These are phyloP conservation scores for Cicer pinnatifidum DNA, from an alignment of 306 rosid species.

Conservation along the genomic window DNA sequence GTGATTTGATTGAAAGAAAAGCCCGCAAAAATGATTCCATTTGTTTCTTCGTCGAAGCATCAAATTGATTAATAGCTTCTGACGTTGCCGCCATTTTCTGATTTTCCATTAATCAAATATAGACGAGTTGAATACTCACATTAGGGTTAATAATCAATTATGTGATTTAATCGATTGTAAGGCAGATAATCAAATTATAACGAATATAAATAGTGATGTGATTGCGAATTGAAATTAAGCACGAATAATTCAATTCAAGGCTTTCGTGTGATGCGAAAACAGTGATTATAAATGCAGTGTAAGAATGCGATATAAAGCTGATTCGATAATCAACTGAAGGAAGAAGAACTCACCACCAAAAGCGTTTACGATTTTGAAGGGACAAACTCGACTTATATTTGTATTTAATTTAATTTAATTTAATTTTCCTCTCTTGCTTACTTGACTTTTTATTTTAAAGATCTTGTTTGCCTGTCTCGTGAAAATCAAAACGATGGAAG, in stretches of 20 bases:
- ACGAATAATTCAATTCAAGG: not conserved
- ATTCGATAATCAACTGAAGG: not conserved
- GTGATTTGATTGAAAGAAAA: constrained; percentile 26
- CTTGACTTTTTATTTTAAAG: too few relatives aligned
- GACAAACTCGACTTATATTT: not conserved
- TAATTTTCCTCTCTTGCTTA: too few relatives aligned
- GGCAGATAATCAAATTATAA: not conserved
- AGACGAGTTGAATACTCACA: not conserved
- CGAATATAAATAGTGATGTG: not conserved
- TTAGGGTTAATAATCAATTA: not conserved
- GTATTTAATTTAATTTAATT: too few relatives aligned
- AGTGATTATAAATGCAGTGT: not conserved
- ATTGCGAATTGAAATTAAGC: not conserved
- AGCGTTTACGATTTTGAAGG: not conserved
- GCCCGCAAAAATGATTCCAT: constrained; percentile 45
- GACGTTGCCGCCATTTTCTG: constrained; percentile 40
- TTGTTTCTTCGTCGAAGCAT: constrained; percentile 53
- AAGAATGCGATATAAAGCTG: not conserved
- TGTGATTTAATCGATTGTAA: not conserved
- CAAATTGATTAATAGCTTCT: constrained; percentile 44
- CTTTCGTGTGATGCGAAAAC: not conserved
- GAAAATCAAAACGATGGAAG: too few relatives aligned
- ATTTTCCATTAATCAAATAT: not conserved
- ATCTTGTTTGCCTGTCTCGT: too few relatives aligned
- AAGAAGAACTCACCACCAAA: constrained; percentile 19